Base-by-base conservation (phyloP, 2,329 filamentous ascomycete genomes). In the Dactylellina drechsleri region DNA sequence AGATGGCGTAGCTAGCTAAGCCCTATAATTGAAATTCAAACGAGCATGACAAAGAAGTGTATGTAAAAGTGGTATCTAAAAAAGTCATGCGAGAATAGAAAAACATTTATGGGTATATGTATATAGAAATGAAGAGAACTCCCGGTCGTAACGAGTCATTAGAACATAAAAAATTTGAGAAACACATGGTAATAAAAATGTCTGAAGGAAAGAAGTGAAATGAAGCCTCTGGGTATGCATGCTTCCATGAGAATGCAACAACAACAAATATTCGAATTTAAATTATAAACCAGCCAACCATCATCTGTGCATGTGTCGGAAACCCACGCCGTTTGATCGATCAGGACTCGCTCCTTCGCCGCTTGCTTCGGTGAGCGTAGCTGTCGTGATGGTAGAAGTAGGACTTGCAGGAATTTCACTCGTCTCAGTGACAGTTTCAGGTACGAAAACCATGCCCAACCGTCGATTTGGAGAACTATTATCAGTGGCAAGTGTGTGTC, bases 81-180 rank as follows among this genome's bases (percentile, higher is more conserved):
- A 53, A n/a, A 6, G 47, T 50, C 47, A 53, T 49, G 36, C 49
- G 16, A 49, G 53, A 59, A 66, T n/a, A n/a, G 36, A 66, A 66
- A 16, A 50, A 50, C 31, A 36, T 1, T 2, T 57, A 58, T 59
- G 52, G 57, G 50, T 67, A 59, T 68, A 64, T 75, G 65, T 57
- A 16, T 68, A 75, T 59, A 75, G 54, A 68, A 75, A 45, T 60
- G 64, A 75, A 47, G 2, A 47, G 36, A 64, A 74, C 58, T 57
- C 65, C 64, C 31, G 23, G 60, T 74, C 70, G 20, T 74, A 61
- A 64, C 26, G 28, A 31, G 50, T 74, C 70, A 50, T 74, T 60
- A 66, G 61, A 61, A 67, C 53, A 28, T 54, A 60, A 23, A 23
- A 23, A 23, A 28, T 28, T 26, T 13, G 23, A 43, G 18, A 36